Base-by-base conservation (phyloP, 2,329 filamentous ascomycete genomes). In the Calonectria fujianensis region DNA sequence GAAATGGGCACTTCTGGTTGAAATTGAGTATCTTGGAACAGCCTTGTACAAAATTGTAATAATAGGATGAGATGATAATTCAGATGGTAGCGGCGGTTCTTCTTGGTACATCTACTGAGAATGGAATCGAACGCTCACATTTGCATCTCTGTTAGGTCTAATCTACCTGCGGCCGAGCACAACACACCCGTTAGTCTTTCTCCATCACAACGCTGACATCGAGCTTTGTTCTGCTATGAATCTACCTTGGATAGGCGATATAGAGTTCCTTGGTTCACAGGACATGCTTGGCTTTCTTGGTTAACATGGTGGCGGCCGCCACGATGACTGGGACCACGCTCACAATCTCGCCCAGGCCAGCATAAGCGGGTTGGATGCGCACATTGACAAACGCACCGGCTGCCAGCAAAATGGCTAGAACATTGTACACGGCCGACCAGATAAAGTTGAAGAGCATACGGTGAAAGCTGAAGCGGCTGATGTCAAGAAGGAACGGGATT, bases 321-420 rank as follows among this genome's bases (percentile, higher is more conserved):
- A 82, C 50, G 35, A 94, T 88, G 14, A 94, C 92, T 0, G 92
- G 92, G 75, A 92, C 63, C 0, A 94, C 89, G 80, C 92, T 94
- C 16, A 92, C 90, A 63, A 94, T 82, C 85, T 94, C 92, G 0
- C 92, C 92, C 59, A 94, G 76, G 0, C 91, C 93, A 0, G 92
- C 91, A 85, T 84, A 86, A 18, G 82, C 84, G 2, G 84, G 84
- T n/a, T 89, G 87, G 69, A 89, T 87, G 63, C 90, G 86, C 2
- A 88, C 85, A 74, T 87, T 85, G 11, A 90, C 89, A 79, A 92
- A 89, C 0, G 89, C 91, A 0, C 92, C 92, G 1, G 88, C 87
- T 6, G 90, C 92, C 20, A 94, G 83, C 52, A 92, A 81, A 16
- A 94, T 87, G 0, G 92, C 92, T 72, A 91, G 86, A 8, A 90